Evolutionary conservation across 2,329 filamentous ascomycete genomes (phyloP).

Genomic region (Colletotrichum paranaense): DNA sequence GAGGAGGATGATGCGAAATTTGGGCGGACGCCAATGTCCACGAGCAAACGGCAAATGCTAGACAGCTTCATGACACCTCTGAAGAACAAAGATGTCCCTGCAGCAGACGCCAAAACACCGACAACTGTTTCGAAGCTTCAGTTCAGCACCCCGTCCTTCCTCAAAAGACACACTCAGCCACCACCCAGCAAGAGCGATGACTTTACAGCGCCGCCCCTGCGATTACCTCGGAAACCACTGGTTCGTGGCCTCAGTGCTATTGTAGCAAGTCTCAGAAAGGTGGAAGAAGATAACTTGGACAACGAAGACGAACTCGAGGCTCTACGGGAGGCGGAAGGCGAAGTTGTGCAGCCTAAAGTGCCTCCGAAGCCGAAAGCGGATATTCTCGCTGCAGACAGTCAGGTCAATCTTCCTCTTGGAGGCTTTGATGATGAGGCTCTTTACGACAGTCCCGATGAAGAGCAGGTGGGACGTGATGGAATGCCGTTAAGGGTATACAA

Average conservation of each 20-base stretch:
- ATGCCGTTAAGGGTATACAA: constrained; percentile 75
- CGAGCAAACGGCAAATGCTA: constrained; percentile 70
- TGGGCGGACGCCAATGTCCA: constrained; percentile 63
- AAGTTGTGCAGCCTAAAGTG: constrained; percentile 42
- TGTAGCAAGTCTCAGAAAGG: constrained; percentile 75
- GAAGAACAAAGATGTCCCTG: constrained; percentile 57
- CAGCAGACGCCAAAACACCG: constrained; percentile 54
- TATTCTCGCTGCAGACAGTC: constrained; percentile 57
- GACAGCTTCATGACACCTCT: constrained; percentile 75
- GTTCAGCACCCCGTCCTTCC: constrained; percentile 78
- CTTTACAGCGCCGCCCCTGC: constrained; percentile 60
- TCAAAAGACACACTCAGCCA: constrained; percentile 62
- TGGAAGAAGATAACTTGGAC: constrained; percentile 74
- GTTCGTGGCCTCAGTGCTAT: constrained; percentile 79
- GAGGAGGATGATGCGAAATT: constrained; percentile 46
- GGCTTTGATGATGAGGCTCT: constrained; percentile 73
- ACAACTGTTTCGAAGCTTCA: constrained; percentile 65
- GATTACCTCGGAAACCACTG: constrained; percentile 70
- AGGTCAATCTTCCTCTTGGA: constrained; percentile 59
- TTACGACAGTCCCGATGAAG: constrained; percentile 67
- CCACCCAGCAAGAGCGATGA: constrained; percentile 67
- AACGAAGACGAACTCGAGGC: constrained; percentile 83
- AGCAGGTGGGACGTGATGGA: constrained; percentile 63
- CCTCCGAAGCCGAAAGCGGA: constrained; percentile 44
- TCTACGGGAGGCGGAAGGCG: constrained; percentile 75